Base-by-base conservation (phyloP, 257 asterid genomes). In the Solanum corneliomulleri region DNA sequence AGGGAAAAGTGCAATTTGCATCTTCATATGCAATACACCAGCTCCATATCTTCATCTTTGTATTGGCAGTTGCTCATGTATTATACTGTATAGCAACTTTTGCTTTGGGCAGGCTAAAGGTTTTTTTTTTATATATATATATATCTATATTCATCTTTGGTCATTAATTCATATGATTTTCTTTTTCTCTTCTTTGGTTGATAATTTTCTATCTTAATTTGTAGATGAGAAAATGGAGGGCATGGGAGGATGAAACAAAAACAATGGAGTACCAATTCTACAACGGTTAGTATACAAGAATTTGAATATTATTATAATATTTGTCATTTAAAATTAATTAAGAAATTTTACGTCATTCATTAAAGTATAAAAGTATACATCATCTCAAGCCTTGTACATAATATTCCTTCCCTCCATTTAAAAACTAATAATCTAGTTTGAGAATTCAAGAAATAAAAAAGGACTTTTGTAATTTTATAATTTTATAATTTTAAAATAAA, bases 141-240 rank as follows among this genome's bases (percentile, higher is more conserved):
- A n/a, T n/a, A 31, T 31, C 2, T 31, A 31, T 31, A 31, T 31
- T 31, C 33, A 31, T 31, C 56, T 47, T 47, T 44, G 49, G 49
- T 11, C 49, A 44, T 44, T 31, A 31, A 31, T 31, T 11, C 49
- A n/a, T 25, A 66, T 66, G 74, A 66, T 25, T 2, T 15, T 31
- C 9, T 66, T 9, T 31, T 13, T 25, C 9, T 62, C 21, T 33
- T 72, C 82, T 42, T 77, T 25, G 35, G 8, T 42, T 25, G 4
- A 7, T 42, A 42, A 14, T 25, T 33, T 37, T 83, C 60, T 62
- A 62, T 58, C 29, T 83, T 23, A 9, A 23, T 16, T 13, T 89
- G 88, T 77, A 89, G 91, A 87, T 89, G 91, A 89, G 88, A 76
- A 85, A 78, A 78, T 89, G 91, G 91, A 89, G 86, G 56, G 70